phyloP scores from a whole-genome alignment of 495 filamentous ascomycete species.

The Filosporella fistucella region DNA sequence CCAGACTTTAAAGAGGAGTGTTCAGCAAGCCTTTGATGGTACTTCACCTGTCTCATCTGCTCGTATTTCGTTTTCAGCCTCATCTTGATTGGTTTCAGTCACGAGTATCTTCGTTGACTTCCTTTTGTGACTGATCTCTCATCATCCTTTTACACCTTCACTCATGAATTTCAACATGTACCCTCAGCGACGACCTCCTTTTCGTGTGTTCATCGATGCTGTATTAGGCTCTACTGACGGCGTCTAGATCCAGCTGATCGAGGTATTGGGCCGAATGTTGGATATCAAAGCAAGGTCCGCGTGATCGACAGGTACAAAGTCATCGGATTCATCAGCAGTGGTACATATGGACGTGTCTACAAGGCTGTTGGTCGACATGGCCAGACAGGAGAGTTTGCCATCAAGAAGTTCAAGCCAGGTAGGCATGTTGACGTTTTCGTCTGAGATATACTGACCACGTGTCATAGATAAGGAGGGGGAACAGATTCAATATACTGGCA shows the following conservation, averaged over 20 bases:
- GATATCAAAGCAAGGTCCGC: conserved; percentile 81
- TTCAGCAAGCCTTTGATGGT: conserved; percentile 81
- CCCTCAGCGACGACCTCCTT: conserved; percentile 23
- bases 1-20: conserved; percentile 64
- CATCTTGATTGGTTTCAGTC: conserved; percentile 8
- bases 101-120: neutral
- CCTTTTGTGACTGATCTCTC: neutral
- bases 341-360: conserved; percentile 98
- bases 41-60: conserved; percentile 27
- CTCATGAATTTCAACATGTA: conserved; percentile 16
- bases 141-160: neutral
- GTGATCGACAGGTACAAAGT: conserved; percentile 92
- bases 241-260: conserved; percentile 39
- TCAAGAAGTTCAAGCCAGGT: conserved; percentile 97
- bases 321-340: conserved; percentile 95
- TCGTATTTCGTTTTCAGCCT: conserved; percentile 12
- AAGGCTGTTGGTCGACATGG: conserved; percentile 80
- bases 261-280: conserved; percentile 33
- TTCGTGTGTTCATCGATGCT: conserved; percentile 24
- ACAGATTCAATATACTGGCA: conserved; percentile 88
- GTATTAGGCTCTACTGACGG: conserved; percentile 30
- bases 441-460: too few species aligned
- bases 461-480: conserved; percentile 86
- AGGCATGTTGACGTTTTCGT: too few species aligned
- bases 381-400: conserved; percentile 77